These are phyloP conservation scores for Trametes cubensis DNA, from an alignment of 768 basidiomycete species.

Conservation along the genomic window DNA sequence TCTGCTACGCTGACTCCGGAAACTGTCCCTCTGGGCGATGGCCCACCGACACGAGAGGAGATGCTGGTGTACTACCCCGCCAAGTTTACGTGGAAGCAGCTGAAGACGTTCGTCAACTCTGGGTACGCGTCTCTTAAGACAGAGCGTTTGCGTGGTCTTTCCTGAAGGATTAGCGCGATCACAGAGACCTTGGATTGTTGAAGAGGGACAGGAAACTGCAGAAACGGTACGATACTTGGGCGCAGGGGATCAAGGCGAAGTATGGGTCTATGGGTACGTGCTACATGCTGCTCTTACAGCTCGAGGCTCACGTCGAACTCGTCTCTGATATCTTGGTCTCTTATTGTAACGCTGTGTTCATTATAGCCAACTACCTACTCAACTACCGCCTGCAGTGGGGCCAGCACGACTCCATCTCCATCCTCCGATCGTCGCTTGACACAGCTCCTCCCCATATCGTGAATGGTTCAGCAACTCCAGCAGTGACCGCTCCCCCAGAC, in stretches of 20 bases:
- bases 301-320: background rate
- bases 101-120: constrained; percentile 78
- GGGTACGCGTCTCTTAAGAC: constrained; percentile 48
- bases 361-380: constrained; percentile 69
- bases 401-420: constrained; percentile 61
- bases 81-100: constrained; percentile 73
- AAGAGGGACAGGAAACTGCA: constrained; percentile 76
- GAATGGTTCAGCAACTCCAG: no score
- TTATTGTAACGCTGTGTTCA: no score
- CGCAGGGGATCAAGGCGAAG: constrained; percentile 50
- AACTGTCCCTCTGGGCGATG: constrained; percentile 37
- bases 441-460: constrained; percentile 13
- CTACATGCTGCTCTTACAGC: background rate
- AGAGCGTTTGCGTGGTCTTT: background rate
- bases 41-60: constrained; percentile 71
- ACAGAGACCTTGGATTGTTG: constrained; percentile 77
- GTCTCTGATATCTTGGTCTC: background rate
- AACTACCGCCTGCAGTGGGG: constrained; percentile 78
- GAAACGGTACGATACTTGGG: constrained; percentile 64
- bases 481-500: background rate
- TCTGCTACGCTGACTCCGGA: constrained; percentile 2
- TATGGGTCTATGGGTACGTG: constrained; percentile 69
- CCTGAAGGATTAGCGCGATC: background rate
- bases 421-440: constrained; percentile 59
- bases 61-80: constrained; percentile 69